These are phyloP conservation scores for Trichomonas tenax DNA, from an alignment of 208 protist species.

Conservation along the genomic window DNA sequence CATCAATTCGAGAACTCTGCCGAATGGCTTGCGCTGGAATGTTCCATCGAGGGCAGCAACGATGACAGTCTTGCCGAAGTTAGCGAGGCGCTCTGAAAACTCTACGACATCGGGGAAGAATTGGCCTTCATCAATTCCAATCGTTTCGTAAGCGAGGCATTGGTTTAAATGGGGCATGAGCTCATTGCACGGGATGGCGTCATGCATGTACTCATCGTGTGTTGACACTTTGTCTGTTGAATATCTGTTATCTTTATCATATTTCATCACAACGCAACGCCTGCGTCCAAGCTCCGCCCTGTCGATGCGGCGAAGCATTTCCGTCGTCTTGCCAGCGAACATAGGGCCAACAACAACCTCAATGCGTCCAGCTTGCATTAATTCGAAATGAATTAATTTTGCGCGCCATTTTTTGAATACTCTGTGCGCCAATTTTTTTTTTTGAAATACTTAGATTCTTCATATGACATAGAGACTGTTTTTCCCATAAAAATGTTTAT, in stretches of 20 bases:
- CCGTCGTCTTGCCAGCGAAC: conserved; percentile 74
- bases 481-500: too few relatives aligned
- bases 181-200: neutral
- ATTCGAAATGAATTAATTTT: neutral
- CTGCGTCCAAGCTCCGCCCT: conserved; percentile 56
- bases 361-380: conserved; percentile 39
- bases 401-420: neutral
- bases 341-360: conserved; percentile 77
- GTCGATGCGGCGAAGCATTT: conserved; percentile 66
- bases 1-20: conserved; percentile 58
- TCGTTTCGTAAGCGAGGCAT: conserved; percentile 59
- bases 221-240: conserved; percentile 54
- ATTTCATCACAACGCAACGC: conserved; percentile 69
- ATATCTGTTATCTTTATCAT: conserved; percentile 64
- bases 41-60: conserved; percentile 73
- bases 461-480: too few relatives aligned
- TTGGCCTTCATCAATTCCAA: conserved; percentile 66
- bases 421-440: too few relatives aligned
- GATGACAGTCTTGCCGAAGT: conserved; percentile 69
- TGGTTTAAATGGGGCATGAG: conserved; percentile 31
- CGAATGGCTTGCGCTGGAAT: conserved; percentile 67
- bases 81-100: conserved; percentile 60
- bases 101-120: conserved; percentile 68
- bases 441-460: too few relatives aligned
- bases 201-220: conserved; percentile 54